Base-by-base conservation (phyloP, 176 grass and related monocot species). In the Musa itinerans region DNA sequence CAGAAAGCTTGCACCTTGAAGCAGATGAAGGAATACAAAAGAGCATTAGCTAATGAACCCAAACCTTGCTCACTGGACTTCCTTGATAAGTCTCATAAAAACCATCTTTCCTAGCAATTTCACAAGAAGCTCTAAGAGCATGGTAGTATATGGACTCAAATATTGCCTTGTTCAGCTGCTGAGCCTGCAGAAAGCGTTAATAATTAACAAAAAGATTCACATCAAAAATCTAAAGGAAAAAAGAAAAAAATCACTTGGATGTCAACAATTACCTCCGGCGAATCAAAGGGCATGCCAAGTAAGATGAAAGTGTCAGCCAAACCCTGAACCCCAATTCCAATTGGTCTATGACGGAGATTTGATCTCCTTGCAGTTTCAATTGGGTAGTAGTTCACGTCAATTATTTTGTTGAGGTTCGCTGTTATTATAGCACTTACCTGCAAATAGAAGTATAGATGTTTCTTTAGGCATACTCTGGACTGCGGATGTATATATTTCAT, bases 251-350 rank as follows among this genome's bases (percentile, higher is more conserved):
- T n/a, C 17, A 24, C 23, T 23, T 20, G 69, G 49, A 24, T 57
- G 19, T 74, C 52, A 53, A 58, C 67, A 84, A 14, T 53, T 81
- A 97, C 96, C 91, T 92, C 89, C 20, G 83, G 74, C 49, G 91
- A 99, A 81, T 99, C 96, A 84, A 99, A 99, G 75, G 96, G 83
- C 96, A 99, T 92, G 85, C 96, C 96, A 59, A 95, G 91, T 69
- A 99, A 86, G 73, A 99, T 95, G 79, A 99, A 95, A 53, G 96
- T 88, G 79, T 99, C 96, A 54, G 96, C 91, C 75, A 99, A 71
- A 26, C 91, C 96, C 63, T 99, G 96, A 81, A 95, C 91, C 21
- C 96, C 91, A 27, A 99, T 92, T 16, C 96, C 96, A 71, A 99
- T 95, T 81, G 89, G 91, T 53, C 91, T 85, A 84, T 95, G 91